A percentile compares a stretch with the other conserved stretches of the same genome.
These are phyloP conservation scores for Pseudophaeomoniella oleicola DNA, from an alignment of 2,329 filamentous ascomycete genomes.

Conservation along the genomic window DNA sequence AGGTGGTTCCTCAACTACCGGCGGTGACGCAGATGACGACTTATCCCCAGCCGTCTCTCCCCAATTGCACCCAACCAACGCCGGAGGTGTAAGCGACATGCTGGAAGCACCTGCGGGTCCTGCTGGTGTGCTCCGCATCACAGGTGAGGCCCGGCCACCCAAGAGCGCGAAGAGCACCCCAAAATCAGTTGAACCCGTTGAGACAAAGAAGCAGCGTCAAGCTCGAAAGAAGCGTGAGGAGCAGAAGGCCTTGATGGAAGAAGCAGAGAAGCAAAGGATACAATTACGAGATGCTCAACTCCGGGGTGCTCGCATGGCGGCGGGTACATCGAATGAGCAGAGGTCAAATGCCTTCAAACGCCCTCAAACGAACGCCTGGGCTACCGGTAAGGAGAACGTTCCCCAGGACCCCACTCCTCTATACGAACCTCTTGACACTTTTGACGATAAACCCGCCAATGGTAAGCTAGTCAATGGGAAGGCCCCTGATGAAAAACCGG, in stretches of 20 bases:
- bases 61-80: conserved; percentile 20
- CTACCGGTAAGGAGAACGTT: conserved; percentile 21
- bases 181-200: conserved; percentile 50
- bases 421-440: conserved; percentile 24
- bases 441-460: conserved; percentile 16
- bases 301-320: conserved; percentile 63
- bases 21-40: conserved; percentile 69
- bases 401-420: conserved; percentile 8
- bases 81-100: conserved; percentile 77
- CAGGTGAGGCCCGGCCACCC: conserved; percentile 40
- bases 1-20: conserved; percentile 54
- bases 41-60: conserved; percentile 57
- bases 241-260: conserved; percentile 58
- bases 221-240: conserved; percentile 79
- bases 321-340: conserved; percentile 71
- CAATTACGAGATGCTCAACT: conserved; percentile 67
- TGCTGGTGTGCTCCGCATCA: conserved; percentile 66
- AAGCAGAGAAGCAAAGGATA: conserved; percentile 66
- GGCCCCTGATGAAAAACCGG: conserved; percentile 7
- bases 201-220: conserved; percentile 93
- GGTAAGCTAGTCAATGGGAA: conserved; percentile 6
- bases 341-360: conserved; percentile 40
- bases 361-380: conserved; percentile 41
- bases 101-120: conserved; percentile 56
- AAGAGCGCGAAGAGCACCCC: conserved; percentile 44